phyloP scores from a whole-genome alignment of 768 basidiomycete species.

The Hemileccinum impolitum region DNA sequence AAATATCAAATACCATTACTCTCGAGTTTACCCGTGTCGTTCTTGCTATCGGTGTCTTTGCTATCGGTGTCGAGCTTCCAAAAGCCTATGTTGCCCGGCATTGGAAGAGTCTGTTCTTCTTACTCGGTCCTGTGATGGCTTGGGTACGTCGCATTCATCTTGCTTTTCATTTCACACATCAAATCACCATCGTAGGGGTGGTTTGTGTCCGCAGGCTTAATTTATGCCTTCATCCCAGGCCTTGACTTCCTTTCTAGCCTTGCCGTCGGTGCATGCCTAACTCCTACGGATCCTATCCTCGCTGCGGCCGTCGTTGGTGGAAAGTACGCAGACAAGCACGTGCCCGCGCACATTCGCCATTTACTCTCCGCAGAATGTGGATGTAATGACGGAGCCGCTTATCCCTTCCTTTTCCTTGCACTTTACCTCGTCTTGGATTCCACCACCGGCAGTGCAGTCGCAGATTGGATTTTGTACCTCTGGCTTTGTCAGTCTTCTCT shows the following conservation, averaged over 20 bases:
- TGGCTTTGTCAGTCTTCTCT: slow-evolving; percentile 72
- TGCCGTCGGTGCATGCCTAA: slow-evolving; percentile 88
- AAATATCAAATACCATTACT: slow-evolving; percentile 68
- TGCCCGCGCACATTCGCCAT: slow-evolving; percentile 75
- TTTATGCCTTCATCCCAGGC: slow-evolving; percentile 87
- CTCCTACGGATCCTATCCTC: slow-evolving; percentile 62
- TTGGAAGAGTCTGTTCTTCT: slow-evolving; percentile 84
- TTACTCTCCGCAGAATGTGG: slow-evolving; percentile 75
- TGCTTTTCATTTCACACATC: slow-evolving; percentile 4
- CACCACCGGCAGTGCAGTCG: slow-evolving; percentile 59
- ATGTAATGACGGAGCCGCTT: slow-evolving; percentile 96
- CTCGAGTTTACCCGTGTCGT: slow-evolving; percentile 89
- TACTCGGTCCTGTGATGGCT: slow-evolving; percentile 80
- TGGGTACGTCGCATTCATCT: slow-evolving; percentile 52
- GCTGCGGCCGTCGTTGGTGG: slow-evolving; percentile 72
- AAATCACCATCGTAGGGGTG: slow-evolving; percentile 59
- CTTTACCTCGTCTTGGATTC: slow-evolving; percentile 79
- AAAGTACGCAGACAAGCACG: slow-evolving; percentile 97
- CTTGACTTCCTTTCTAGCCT: slow-evolving; percentile 87
- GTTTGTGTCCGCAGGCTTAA: slow-evolving; percentile 89
- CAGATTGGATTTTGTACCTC: slow-evolving; percentile 84
- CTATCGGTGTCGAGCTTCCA: slow-evolving; percentile 95
- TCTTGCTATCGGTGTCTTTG: slow-evolving; percentile 95
- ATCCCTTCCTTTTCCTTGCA: slow-evolving; percentile 89
- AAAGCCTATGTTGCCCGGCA: slow-evolving; percentile 94